Base-by-base conservation (phyloP, 306 rosid species). In the Prunus mongolica region DNA sequence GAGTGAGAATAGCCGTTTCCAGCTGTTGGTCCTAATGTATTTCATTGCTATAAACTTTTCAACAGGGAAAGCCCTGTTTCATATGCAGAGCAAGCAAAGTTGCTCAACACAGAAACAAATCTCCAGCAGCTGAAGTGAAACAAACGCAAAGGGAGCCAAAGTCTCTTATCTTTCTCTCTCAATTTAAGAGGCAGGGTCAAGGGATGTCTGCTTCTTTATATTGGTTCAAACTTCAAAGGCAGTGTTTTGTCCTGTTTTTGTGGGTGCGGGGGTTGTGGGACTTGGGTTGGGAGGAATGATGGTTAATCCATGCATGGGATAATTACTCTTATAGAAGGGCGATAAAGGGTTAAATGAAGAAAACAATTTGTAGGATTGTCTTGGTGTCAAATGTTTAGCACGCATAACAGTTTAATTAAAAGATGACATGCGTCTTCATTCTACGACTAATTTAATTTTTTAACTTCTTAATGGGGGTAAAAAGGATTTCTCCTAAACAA, bases 1-100 rank as follows among this genome's bases (percentile, higher is more conserved):
- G 19, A 88, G 84, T 12, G 97, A 88, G 86, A 96, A 96, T 65
- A 96, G 87, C 78, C 97, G 80, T 86, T 80, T 95, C 78, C 90
- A 76, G 83, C 97, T 91, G 82, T 69, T 76, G 71, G 86, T 79
- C 16, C 91, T 78, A 24, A 89, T 89, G 88, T 88, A 88, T 78
- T 76, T 96, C 99, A 96, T 96, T 67, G 74, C 50, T 56, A 34
- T 19, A 44, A 77, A 67, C 47, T 24, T 74, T 11, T 16, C 22
- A 80, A 79, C 79, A 76, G 83, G 44, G 12, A 73, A 82, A 46
- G 55, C 82, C 78, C 84, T 81, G 90, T 82, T 78, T 90, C 84
- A 86, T 24, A n/a, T 79, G 81, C 84, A 78, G 83, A 83, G 57
- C 22, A 63, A 32, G 22, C 22, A 41, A 38, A 30, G 57, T 52